Percentiles rank a stretch among this genome's conserved stretches.
Evolutionary conservation across 2,329 filamentous ascomycete genomes (phyloP).

Genomic region (Myriosclerotinia duriaeana): DNA sequence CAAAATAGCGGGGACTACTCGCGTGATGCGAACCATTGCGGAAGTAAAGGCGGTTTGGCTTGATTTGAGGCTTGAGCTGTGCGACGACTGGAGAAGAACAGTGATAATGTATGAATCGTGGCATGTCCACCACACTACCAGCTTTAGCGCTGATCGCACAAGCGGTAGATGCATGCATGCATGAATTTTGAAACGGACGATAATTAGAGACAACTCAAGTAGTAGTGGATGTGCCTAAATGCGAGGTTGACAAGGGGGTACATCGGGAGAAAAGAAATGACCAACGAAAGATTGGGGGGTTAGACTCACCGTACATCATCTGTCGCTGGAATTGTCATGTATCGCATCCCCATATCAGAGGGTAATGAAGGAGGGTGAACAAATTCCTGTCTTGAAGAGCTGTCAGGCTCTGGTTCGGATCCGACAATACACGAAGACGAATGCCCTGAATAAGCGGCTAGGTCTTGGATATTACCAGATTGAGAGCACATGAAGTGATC

Average conservation of each 20-base stretch:
- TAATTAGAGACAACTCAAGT: conserved; percentile 24
- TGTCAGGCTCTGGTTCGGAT: conserved; percentile 41
- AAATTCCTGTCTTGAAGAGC: conserved; percentile 40
- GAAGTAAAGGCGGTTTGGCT: conserved; percentile 30
- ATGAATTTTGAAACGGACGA: conserved; percentile 27
- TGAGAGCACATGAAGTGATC: conserved; percentile 43
- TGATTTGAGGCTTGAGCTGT: conserved; percentile 38
- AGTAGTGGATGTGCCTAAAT: conserved; percentile 35
- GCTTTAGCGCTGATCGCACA: conserved; percentile 27
- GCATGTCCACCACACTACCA: conserved; percentile 31
- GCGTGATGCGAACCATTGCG: conserved; percentile 36
- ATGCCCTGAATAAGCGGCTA: conserved; percentile 39
- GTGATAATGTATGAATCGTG: conserved; percentile 35
- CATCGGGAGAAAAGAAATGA: conserved; percentile 30
- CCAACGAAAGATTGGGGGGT: conserved; percentile 31
- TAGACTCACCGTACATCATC: conserved; percentile 42
- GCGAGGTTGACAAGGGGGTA: conserved; percentile 29
- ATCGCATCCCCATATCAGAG: conserved; percentile 42
- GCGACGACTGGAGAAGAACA: conserved; percentile 32
- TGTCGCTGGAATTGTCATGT: conserved; percentile 38
- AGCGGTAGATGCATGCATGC: conserved; percentile 29
- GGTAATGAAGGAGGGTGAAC: conserved; percentile 33
- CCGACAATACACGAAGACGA: conserved; percentile 40
- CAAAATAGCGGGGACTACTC: conserved; percentile 36
- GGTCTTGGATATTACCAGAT: conserved; percentile 41